A percentile compares a stretch with the other conserved stretches of the same genome.
Conservation (phyloP, 1,284 basidiomycete species). For the Melampsora americana region DNA sequence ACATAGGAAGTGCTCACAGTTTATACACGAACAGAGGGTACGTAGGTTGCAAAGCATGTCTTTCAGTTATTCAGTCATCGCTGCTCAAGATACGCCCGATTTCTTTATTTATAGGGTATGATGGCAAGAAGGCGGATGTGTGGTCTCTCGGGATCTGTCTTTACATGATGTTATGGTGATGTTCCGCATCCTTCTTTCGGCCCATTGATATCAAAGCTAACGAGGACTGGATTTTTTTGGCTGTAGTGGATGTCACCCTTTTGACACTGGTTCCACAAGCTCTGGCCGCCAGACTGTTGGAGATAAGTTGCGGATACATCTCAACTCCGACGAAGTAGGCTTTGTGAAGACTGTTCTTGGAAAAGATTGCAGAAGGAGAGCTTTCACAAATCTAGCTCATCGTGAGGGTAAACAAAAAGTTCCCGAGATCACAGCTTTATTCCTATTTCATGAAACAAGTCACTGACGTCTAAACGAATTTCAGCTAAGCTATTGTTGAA, state of each 20-base stretch:
- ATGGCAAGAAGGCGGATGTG: constrained; percentile 41
- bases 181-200: neutral
- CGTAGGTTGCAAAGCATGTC: neutral
- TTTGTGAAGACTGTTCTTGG: constrained; percentile 35
- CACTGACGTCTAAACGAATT: neutral
- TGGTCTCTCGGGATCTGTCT: constrained; percentile 42
- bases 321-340: constrained; percentile 25
- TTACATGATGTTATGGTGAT: constrained; percentile 37
- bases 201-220: neutral
- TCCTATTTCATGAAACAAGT: neutral
- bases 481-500: constrained; percentile 23
- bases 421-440: neutral
- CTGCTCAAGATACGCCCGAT: neutral
- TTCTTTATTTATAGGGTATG: constrained; percentile 17
- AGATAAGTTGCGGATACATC: constrained; percentile 14
- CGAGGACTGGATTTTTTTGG: neutral
- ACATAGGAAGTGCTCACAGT: constrained; percentile 41
- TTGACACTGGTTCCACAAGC: constrained; percentile 21
- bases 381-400: constrained; percentile 23
- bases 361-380: constrained; percentile 16
- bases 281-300: constrained; percentile 8
- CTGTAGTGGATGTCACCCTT: constrained; percentile 42
- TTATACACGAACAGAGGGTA: constrained; percentile 39
- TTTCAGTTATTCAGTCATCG: neutral
- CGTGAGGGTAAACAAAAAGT: constrained; percentile 14